Evolutionary conservation across 352 stramenopile species (phyloP).

Genomic region (Globisporangium spinosum): DNA sequence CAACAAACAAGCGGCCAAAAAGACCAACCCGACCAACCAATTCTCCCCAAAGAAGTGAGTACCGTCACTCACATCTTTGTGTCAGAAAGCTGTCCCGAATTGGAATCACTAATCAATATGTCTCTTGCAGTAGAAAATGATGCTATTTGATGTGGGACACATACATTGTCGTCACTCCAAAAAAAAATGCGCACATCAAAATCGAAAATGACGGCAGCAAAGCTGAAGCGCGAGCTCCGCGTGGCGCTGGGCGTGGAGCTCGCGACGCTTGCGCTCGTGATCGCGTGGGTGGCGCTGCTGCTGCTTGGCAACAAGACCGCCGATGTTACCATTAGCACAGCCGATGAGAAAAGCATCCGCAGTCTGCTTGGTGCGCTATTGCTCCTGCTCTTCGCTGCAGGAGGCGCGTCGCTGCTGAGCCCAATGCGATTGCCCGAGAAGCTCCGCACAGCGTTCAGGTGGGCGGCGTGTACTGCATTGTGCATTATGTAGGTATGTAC

Average conservation of each 20-base stretch:
- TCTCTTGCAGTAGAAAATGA: neutral
- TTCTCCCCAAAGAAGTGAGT: neutral
- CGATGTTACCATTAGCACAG: no score
- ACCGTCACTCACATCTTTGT: neutral
- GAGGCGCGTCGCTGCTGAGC: neutral
- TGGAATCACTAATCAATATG: neutral
- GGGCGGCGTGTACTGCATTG: neutral
- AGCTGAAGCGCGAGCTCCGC: slow-evolving; percentile 10
- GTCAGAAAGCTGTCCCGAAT: neutral
- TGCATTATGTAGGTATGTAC: neutral
- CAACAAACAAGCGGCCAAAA: neutral
- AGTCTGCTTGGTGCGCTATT: slow-evolving; percentile 2
- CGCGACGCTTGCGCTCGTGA: slow-evolving; percentile 2
- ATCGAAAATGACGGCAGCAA: neutral
- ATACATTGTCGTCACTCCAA: neutral
- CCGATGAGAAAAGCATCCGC: neutral
- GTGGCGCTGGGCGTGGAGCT: slow-evolving; percentile 15
- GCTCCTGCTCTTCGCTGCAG: slow-evolving; percentile 3
- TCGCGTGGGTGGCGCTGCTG: slow-evolving; percentile 7
- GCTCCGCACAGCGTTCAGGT: slow-evolving; percentile 14
- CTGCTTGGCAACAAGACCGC: neutral
- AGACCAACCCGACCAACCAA: slow-evolving; percentile 7
- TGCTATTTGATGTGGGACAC: neutral
- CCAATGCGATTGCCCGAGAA: slow-evolving; percentile 6
- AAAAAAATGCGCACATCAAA: neutral